phyloP scores from a whole-genome alignment of 192 early-diverging fungal genomes.

The Podila minutissima region DNA sequence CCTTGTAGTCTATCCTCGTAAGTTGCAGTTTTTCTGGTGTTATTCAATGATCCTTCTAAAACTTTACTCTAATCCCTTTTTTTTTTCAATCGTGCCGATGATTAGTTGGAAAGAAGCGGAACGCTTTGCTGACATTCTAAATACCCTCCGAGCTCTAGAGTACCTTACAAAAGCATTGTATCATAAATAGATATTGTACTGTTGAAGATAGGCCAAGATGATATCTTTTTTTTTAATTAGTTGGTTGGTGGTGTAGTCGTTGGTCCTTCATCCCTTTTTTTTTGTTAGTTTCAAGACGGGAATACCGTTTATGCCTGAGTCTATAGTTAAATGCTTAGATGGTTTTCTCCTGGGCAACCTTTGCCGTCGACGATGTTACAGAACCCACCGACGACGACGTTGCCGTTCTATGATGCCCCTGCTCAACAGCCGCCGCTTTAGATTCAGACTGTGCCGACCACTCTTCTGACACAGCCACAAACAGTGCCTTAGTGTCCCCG shows the following conservation, averaged over 20 bases:
- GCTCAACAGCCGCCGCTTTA: neutral
- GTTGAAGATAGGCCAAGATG: too few relatives aligned
- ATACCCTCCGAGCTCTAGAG: neutral
- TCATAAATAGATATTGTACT: neutral
- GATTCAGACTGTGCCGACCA: constrained; percentile 11
- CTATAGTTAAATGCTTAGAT: too few relatives aligned
- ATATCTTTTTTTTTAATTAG: too few relatives aligned
- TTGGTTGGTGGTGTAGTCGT: neutral
- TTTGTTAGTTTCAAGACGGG: neutral
- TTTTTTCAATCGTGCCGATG: constrained; percentile 30
- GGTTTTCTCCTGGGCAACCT: neutral
- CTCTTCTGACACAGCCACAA: constrained; percentile 33
- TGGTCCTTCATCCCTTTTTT: neutral
- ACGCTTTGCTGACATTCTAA: constrained; percentile 40
- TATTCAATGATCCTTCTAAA: constrained; percentile 23
- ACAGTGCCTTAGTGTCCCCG: constrained; percentile 31
- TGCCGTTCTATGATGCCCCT: neutral
- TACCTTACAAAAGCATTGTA: neutral
- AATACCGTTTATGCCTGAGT: neutral
- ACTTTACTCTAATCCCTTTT: constrained; percentile 13
- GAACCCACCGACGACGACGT: neutral
- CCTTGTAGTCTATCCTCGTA: constrained; percentile 46
- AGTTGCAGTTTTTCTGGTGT: constrained; percentile 3
- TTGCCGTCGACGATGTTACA: neutral
- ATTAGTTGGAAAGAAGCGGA: constrained; percentile 23